Base-by-base conservation (phyloP, 345 rosid genomes). In the Aquilaria malaccensis region DNA sequence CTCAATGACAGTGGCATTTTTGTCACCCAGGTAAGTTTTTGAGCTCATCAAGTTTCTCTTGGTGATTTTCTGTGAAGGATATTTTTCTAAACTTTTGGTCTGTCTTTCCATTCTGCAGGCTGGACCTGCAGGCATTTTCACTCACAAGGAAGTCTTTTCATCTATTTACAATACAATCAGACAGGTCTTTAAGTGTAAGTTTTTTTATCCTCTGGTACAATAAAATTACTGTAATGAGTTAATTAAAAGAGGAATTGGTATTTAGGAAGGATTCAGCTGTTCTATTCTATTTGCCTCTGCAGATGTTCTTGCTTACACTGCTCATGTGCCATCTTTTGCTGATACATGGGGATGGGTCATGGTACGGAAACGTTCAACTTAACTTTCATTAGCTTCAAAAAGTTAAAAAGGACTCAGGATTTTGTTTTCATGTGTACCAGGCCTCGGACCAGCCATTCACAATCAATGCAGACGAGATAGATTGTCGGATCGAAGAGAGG, bases 331-430 rank as follows among this genome's bases (percentile, higher is more conserved):
- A 30, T 93, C 98, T 51, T 93, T 89, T 68, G 97, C 98, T 7
- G 97, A 93, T 59, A 93, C 97, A 2, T 93, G 98, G 98, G 97
- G 98, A 67, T 93, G 98, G 98, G 93, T 89, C 49, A 89, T 93
- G 97, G 89, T 86, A 78, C 6, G 33, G 12, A 33, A 29, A 30
- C 30, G 51, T 52, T 37, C 31, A 41, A 10, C 41, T 33, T 51
- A 37, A 13, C 2, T 56, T 33, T 7, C 2, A 56, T 56, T 7
- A 10, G 5, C 43, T 37, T 37, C 43, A 37, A 37, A 9, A 22
- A 33, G 49, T 22, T 33, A 22, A 41, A 13, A 13, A 37, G 41
- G 32, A 10, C 9, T 50, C 29, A 12, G 11, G 13, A 10, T 37
- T 37, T 10, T 29, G 3, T 33, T 3, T 0, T 51, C 9, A 29